These are phyloP conservation scores for Colletotrichum sp. DNA, from an alignment of 2,329 filamentous ascomycete species.

Conservation along the genomic window DNA sequence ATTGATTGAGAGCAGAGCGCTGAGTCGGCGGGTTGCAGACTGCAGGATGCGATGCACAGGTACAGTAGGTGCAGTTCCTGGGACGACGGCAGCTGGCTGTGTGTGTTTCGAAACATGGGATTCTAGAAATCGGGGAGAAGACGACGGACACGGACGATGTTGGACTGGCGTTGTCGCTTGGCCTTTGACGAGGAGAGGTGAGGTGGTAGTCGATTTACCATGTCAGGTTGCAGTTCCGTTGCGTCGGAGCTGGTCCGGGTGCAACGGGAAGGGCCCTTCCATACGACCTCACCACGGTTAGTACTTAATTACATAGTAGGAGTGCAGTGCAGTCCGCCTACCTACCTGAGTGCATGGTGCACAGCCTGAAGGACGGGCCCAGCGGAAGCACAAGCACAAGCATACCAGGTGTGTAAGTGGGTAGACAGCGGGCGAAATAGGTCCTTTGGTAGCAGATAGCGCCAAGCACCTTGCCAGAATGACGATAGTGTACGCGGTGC, in stretches of 20 bases:
- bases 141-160: background rate
- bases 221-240: background rate
- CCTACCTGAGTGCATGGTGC: background rate
- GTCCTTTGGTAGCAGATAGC: background rate
- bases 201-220: background rate
- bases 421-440: background rate
- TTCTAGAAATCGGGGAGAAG: conserved; percentile 18
- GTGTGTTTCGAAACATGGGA: conserved; percentile 19
- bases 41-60: conserved; percentile 11
- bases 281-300: background rate
- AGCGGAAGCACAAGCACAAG: background rate
- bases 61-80: conserved; percentile 11
- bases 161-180: background rate
- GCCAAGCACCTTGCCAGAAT: background rate
- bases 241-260: conserved; percentile 2
- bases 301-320: background rate
- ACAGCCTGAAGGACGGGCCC: background rate
- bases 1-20: background rate
- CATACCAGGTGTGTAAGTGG: background rate
- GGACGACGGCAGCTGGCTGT: conserved; percentile 11
- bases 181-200: background rate
- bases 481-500: background rate
- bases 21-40: background rate
- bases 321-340: background rate
- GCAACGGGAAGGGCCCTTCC: background rate